phyloP scores from a whole-genome alignment of 2,329 filamentous ascomycete species.

The Pseudocercospora crystallina region DNA sequence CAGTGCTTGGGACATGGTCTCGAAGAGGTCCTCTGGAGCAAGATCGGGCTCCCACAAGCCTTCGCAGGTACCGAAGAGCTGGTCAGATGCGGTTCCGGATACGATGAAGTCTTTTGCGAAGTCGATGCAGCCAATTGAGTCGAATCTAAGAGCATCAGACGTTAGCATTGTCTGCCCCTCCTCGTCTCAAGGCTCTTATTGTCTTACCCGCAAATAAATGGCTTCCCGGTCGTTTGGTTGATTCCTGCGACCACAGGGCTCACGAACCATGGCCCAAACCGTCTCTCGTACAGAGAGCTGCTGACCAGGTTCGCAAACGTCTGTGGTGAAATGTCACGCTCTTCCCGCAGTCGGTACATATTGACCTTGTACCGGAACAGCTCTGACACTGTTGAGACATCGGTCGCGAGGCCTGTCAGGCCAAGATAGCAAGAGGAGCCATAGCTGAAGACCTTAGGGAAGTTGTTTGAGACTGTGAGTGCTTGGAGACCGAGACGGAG shows the following conservation, averaged over 20 bases:
- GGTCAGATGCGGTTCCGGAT: slow-evolving; percentile 90
- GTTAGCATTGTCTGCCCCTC: too few relatives aligned
- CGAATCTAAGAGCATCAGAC: slow-evolving; percentile 56
- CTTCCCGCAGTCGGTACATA: slow-evolving; percentile 98
- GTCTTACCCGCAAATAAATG: slow-evolving; percentile 82
- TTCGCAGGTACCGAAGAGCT: slow-evolving; percentile 98
- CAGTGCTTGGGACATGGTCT: slow-evolving; percentile 94
- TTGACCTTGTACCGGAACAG: slow-evolving; percentile 99
- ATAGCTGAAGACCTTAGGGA: slow-evolving; percentile 99
- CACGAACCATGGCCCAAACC: slow-evolving; percentile 96
- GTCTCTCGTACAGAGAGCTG: slow-evolving; percentile 85
- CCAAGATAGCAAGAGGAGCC: slow-evolving; percentile 87
- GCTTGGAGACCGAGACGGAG: slow-evolving; percentile 95
- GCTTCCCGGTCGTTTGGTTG: slow-evolving; percentile 88
- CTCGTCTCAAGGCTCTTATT: too few relatives aligned
- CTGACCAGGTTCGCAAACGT: slow-evolving; percentile 97
- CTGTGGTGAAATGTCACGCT: slow-evolving; percentile 89
- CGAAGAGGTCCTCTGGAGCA: slow-evolving; percentile 92
- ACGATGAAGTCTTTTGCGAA: slow-evolving; percentile 99
- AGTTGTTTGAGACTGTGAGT: slow-evolving; percentile 98
- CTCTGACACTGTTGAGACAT: slow-evolving; percentile 90
- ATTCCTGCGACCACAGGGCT: slow-evolving; percentile 91
- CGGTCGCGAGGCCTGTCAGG: slow-evolving; percentile 92
- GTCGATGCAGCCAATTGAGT: slow-evolving; percentile 98
- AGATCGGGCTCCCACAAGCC: slow-evolving; percentile 96